A percentile compares a stretch with the other conserved stretches of the same genome.
These are phyloP conservation scores for Cyberlindnera galapagoensis DNA, from an alignment of 805 yeast genomes.

Conservation along the genomic window DNA sequence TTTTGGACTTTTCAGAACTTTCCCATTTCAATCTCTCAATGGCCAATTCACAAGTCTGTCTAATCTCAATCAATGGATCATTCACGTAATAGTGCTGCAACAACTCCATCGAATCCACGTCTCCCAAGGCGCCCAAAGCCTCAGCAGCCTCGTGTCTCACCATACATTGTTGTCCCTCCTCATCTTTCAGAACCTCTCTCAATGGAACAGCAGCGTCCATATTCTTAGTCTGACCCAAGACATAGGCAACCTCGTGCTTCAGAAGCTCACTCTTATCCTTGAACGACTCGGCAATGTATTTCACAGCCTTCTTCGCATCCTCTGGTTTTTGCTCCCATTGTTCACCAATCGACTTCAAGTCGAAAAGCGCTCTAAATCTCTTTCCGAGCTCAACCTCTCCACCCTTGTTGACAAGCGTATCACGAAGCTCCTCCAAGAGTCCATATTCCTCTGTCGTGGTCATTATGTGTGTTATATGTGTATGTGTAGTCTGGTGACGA, in stretches of 20 bases:
- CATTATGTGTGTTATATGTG: constrained; percentile 1
- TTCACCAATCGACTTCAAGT: constrained; percentile 78
- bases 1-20: constrained; percentile 55
- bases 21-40: constrained; percentile 94
- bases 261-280: constrained; percentile 75
- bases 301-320: constrained; percentile 61
- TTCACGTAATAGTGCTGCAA: constrained; percentile 55
- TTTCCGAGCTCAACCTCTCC: constrained; percentile 74
- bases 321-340: constrained; percentile 49
- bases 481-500: neutral
- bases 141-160: constrained; percentile 99
- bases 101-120: constrained; percentile 59
- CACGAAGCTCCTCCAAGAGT: constrained; percentile 62
- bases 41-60: constrained; percentile 97
- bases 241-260: constrained; percentile 97
- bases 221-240: constrained; percentile 91
- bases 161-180: constrained; percentile 75
- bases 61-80: constrained; percentile 82
- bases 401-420: constrained; percentile 53
- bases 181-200: constrained; percentile 60
- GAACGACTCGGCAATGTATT: constrained; percentile 82
- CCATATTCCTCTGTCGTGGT: constrained; percentile 28
- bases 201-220: constrained; percentile 69
- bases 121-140: constrained; percentile 95
- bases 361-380: constrained; percentile 92